Evolutionary conservation across 2,329 filamentous ascomycete species (phyloP), one percentile per base, ranked within the genome.

Genomic region (Clonostachys rhizophaga): DNA sequence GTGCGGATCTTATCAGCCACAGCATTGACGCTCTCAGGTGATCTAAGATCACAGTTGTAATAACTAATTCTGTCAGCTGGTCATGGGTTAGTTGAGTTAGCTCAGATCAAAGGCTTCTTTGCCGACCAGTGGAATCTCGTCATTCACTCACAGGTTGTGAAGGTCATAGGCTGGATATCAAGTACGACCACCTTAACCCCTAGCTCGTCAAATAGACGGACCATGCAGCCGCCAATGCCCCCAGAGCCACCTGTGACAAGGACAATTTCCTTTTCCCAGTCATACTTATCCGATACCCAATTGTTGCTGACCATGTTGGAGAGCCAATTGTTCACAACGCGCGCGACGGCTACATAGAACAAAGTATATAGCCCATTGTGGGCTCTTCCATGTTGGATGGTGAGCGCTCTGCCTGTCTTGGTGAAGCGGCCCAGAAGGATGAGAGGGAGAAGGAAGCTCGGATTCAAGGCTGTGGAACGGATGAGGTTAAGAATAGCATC

Each of bases 211-310:
- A 94, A 70, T 46, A 84, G 62, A 52, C 75, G 72, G 13, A 86
- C 86, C 4, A 89, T 74, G 36, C 76, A 68, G 17, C 76, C 79
- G 13, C 88, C 88, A 57, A 92, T 90, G 0, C 88, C 88, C 47
- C 81, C 80, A 40, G 84, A 82, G 8, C 88, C 88, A 8, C 89
- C 87, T 0, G 88, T 91, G 17, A 91, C 75, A 40, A 91, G 70
- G 4, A 88, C 83, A 44, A 91, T 74, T 67, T 91, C 87, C 45
- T 74, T 76, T 18, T 72, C 67, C 84, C 86, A 90, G 59, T 82
- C 74, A 64, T 84, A 86, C 39, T 60, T 65, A 50, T 67, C 64
- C 34, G 56, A 42, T 17, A 58, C 52, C 64, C 65, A 67, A 43
- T 67, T 66, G 51, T 68, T 67, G 48, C 58, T 58, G 24, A 57